Conservation (phyloP, 805 yeast genomes). For the Saccharomycopsis sp. region DNA sequence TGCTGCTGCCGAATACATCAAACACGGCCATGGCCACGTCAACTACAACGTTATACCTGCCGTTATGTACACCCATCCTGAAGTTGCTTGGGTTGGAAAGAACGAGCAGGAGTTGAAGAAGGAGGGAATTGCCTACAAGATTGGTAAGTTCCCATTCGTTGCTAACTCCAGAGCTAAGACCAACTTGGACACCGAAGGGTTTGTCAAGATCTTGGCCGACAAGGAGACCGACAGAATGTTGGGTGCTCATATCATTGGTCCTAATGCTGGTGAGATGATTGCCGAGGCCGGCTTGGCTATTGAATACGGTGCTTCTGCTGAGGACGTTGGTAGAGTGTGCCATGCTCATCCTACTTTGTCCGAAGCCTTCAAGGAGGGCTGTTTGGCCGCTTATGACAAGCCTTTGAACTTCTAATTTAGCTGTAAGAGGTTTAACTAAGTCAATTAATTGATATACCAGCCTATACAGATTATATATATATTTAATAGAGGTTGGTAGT, state of each 20-base stretch:
- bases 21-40: conserved; percentile 93
- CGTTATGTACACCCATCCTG: conserved; percentile 99
- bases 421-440: background rate
- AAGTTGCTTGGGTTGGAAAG: conserved; percentile 99
- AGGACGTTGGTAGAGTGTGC: conserved; percentile 94
- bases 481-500: no score
- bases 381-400: conserved; percentile 84
- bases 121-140: conserved; percentile 84
- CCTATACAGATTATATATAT: no score
- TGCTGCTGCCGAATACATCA: conserved; percentile 94
- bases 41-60: conserved; percentile 97
- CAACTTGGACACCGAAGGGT: conserved; percentile 93
- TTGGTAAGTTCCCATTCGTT: conserved; percentile 97
- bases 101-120: conserved; percentile 91
- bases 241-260: conserved; percentile 96
- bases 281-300: conserved; percentile 97
- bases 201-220: conserved; percentile 92
- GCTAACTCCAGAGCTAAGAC: conserved; percentile 99
- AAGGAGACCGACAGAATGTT: conserved; percentile 94
- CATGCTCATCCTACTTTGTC: conserved; percentile 98
- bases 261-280: conserved; percentile 99
- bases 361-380: conserved; percentile 98
- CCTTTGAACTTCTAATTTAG: conserved; percentile 71
- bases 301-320: conserved; percentile 98
- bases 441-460: background rate